Percentiles rank a stretch among this genome's conserved stretches.
These are phyloP conservation scores for Juglanconis sp. DNA, from an alignment of 2,329 filamentous ascomycete genomes.

Conservation along the genomic window DNA sequence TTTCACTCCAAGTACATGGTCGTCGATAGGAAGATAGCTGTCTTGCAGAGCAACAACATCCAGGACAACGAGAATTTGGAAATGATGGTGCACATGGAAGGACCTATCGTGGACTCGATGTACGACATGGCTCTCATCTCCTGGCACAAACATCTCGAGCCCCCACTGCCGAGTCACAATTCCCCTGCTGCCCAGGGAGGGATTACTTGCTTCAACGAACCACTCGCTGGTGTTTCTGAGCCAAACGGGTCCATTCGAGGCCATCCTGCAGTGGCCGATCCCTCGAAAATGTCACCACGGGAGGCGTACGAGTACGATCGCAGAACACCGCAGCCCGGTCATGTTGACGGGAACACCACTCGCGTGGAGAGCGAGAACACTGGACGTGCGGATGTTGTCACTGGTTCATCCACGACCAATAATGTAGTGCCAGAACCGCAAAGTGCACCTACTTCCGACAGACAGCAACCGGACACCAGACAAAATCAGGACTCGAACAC, in stretches of 20 bases:
- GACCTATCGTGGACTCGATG: constrained; percentile 70
- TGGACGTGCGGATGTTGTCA: constrained; percentile 18
- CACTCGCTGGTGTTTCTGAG: constrained; percentile 26
- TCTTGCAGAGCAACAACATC: constrained; percentile 77
- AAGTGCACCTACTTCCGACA: not conserved
- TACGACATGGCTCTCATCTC: constrained; percentile 73
- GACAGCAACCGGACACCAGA: not conserved
- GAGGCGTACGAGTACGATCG: constrained; percentile 18
- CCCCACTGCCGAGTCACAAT: constrained; percentile 54
- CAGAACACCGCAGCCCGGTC: constrained; percentile 13
- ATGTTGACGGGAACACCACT: constrained; percentile 9
- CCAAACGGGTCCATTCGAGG: constrained; percentile 29
- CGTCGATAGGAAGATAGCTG: constrained; percentile 67
- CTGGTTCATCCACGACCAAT: constrained; percentile 23
- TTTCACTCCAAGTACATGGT: constrained; percentile 78
- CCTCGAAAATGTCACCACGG: constrained; percentile 21
- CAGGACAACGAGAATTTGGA: constrained; percentile 76
- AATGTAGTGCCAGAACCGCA: constrained; percentile 17
- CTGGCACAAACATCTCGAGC: constrained; percentile 63
- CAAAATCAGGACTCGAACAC: constrained; percentile 4
- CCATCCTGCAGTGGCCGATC: constrained; percentile 27
- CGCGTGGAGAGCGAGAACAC: constrained; percentile 11
- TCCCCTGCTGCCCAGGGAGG: constrained; percentile 42
- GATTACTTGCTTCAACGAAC: constrained; percentile 24
- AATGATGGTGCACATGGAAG: constrained; percentile 76